Evolutionary conservation across 2,329 filamentous ascomycete genomes (phyloP), one percentile per base, ranked within the genome.

Genomic region (Hymenoscyphus infarciens): DNA sequence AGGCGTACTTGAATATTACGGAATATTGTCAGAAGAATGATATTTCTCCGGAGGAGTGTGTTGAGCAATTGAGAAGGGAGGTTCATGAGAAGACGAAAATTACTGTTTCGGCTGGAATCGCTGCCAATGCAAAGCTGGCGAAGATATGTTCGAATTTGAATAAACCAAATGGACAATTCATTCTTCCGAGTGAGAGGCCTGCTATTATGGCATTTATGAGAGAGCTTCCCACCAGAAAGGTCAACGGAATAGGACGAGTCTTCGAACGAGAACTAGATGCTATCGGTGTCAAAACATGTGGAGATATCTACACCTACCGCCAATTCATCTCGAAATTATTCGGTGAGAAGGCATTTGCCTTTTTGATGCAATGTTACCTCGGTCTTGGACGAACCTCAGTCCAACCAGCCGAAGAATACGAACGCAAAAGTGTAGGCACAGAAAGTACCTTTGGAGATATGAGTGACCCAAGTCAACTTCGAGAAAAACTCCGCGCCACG

Each of bases 81-180:
- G 85, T 99, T 1, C 81, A 89, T 42, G 83, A 91, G 64, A 87
- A 84, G 70, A 89, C 92, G 0, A 86, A 88, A 45, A 88, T 99
- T 62, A 97, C 93, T 0, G 88, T 99, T 3, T 97, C 93, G 16
- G 95, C 94, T 0, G 95, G 95, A 0, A 97, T 99, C 64, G 94
- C 92, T 0, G 90, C 92, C 1, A 99, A 99, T 74, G 88, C 93
- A 0, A 94, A 92, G 73, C 81, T 99, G 15, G 94, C 95, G 33
- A 99, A 99, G 76, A 97, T 99, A 35, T 92, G 90, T 70, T 96
- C 92, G 19, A 97, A 99, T 73, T 86, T 89, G 75, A 97, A 98
- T 76, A 99, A 99, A 73, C 95, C 95, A 0, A 96, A 99, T 70
- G 95, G 95, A 0, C 95, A 98, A 73, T 98, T 89, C 69, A 77